Percentiles rank a stretch among this genome's conserved stretches.
Evolutionary conservation across 2,329 filamentous ascomycete species (phyloP).

Genomic region (Colletotrichum sp.): DNA sequence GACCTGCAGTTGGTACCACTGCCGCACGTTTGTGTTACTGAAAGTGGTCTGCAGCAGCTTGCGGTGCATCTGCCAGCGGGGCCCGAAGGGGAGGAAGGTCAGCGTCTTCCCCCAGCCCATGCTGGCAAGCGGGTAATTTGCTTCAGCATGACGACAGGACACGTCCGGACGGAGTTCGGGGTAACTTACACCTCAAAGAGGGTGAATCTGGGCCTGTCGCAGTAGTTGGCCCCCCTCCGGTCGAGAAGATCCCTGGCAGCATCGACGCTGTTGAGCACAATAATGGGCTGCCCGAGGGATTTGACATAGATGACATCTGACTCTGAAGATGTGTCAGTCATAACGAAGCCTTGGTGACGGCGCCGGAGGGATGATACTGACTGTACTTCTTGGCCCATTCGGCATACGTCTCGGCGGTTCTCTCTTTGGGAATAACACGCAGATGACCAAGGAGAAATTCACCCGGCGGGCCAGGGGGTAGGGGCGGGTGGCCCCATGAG

Average conservation of each 20-base stretch:
- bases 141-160: not conserved
- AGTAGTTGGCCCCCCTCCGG: conserved; percentile 48
- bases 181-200: conserved; percentile 36
- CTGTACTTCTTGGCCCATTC: conserved; percentile 54
- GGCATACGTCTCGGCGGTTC: conserved; percentile 19
- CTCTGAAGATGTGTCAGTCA: not conserved
- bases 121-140: not conserved
- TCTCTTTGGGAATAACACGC: conserved; percentile 36
- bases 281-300: conserved; percentile 36
- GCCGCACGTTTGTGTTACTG: conserved; percentile 38
- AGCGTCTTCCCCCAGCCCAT: conserved; percentile 53
- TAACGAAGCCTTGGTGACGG: not conserved
- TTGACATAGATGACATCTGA: conserved; percentile 36
- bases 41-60: conserved; percentile 49
- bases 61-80: conserved; percentile 48
- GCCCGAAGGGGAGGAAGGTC: conserved; percentile 48
- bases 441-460: conserved; percentile 40
- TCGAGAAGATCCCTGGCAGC: conserved; percentile 50
- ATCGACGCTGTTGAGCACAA: conserved; percentile 49
- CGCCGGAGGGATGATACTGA: conserved; percentile 34
- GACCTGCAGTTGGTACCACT: conserved; percentile 37
- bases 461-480: conserved; percentile 21
- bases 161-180: not conserved
- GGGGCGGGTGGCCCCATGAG: conserved; percentile 7
- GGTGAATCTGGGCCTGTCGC: conserved; percentile 49